Evolutionary conservation across 768 basidiomycete genomes (phyloP).

Genomic region (Leucocoprinus sp.): DNA sequence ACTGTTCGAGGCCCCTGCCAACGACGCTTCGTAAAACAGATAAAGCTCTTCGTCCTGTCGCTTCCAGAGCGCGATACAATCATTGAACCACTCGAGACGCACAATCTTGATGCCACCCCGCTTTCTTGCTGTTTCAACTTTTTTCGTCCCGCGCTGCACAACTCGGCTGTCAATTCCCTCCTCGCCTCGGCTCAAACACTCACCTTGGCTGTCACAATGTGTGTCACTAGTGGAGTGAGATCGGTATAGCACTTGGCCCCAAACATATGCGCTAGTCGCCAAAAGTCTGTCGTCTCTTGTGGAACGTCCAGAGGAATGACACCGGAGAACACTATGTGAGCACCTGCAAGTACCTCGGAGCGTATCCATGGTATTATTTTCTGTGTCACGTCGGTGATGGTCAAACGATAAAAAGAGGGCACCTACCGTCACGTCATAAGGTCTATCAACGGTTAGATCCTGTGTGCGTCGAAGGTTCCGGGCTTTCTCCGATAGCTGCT

Average conservation of each 20-base stretch:
- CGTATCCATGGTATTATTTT: slow-evolving; percentile 81
- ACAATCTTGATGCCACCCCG: slow-evolving; percentile 79
- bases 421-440: slow-evolving; percentile 75
- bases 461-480: slow-evolving; percentile 23
- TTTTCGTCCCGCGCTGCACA: slow-evolving; percentile 75
- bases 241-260: slow-evolving; percentile 78
- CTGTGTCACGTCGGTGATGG: slow-evolving; percentile 31
- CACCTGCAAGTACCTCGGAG: slow-evolving; percentile 62
- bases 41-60: slow-evolving; percentile 75
- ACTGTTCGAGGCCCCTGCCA: slow-evolving; percentile 18
- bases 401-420: slow-evolving; percentile 3
- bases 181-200: slow-evolving; percentile 8
- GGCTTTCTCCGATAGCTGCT: slow-evolving; percentile 21
- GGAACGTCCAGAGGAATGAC: slow-evolving; percentile 85
- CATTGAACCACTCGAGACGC: slow-evolving; percentile 83
- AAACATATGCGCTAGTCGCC: slow-evolving; percentile 81
- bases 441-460: slow-evolving; percentile 16
- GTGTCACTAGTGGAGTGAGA: slow-evolving; percentile 61
- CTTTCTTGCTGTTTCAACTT: slow-evolving; percentile 77
- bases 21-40: slow-evolving; percentile 54
- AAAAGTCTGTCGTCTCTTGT: slow-evolving; percentile 76
- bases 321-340: slow-evolving; percentile 86
- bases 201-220: slow-evolving; percentile 89
- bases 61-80: slow-evolving; percentile 83
- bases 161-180: slow-evolving; percentile 3